phyloP scores from a whole-genome alignment of 2,329 filamentous ascomycete species.

The Alternaria tenuissima region DNA sequence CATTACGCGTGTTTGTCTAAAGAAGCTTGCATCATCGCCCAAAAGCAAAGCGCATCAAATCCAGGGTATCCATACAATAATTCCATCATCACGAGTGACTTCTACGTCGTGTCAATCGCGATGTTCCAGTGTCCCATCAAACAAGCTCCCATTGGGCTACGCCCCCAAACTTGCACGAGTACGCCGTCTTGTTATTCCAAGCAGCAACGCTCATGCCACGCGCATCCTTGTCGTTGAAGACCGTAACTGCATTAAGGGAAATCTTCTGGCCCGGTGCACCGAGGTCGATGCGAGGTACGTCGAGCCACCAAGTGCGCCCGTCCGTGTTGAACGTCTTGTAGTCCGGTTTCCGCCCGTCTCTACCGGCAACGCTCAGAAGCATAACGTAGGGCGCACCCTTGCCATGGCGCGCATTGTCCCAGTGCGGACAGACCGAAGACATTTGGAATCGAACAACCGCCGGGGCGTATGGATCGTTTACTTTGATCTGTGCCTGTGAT shows the following conservation, averaged over 20 bases:
- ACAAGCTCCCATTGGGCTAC: slow-evolving; percentile 65
- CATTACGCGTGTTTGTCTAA: background rate
- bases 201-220: slow-evolving; percentile 58
- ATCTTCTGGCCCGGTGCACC: slow-evolving; percentile 64
- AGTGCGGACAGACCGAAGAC: slow-evolving; percentile 80
- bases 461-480: slow-evolving; percentile 58
- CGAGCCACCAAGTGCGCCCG: slow-evolving; percentile 81
- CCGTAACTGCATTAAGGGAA: slow-evolving; percentile 68
- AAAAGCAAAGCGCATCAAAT: background rate
- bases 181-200: slow-evolving; percentile 50
- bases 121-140: slow-evolving; percentile 20
- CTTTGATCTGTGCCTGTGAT: slow-evolving; percentile 64
- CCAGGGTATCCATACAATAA: slow-evolving; percentile 22
- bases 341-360: slow-evolving; percentile 74
- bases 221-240: slow-evolving; percentile 59
- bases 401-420: slow-evolving; percentile 75
- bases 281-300: slow-evolving; percentile 67
- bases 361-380: slow-evolving; percentile 66
- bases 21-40: background rate
- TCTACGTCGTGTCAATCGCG: background rate
- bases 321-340: slow-evolving; percentile 75
- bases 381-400: slow-evolving; percentile 72
- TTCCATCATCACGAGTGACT: background rate
- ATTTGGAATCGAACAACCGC: slow-evolving; percentile 78
- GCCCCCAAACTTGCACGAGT: slow-evolving; percentile 55